Evolutionary conservation across 768 basidiomycete species (phyloP), one percentile per base, ranked within the genome.

Genomic region (Mycena polygramma): DNA sequence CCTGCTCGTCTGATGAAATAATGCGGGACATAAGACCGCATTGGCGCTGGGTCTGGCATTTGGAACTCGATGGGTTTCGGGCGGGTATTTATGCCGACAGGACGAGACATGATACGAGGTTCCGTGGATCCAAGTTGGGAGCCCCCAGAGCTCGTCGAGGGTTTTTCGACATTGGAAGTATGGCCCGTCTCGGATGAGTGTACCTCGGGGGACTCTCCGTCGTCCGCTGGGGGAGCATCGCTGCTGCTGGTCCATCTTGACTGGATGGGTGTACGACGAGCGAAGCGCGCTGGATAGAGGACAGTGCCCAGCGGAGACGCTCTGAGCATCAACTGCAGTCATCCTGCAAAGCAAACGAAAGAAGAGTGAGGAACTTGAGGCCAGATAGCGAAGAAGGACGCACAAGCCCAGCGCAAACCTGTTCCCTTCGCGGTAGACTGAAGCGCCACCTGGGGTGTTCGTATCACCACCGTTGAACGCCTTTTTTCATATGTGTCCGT

Each of bases 301-400:
- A 80, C 83, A 85, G 88, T 86, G 88, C 89, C 90, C 88, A 86
- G 87, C 85, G 88, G 90, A 88, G 91, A 92, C 89, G 88, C 92
- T 90, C 89, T 89, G 83, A 93, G 88, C 93, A 94, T 94, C 87
- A 90, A 92, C 90, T 85, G 84, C 89, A 91, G 86, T 91, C 92
- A 94, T 93, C 87, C 92, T 93, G 76, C 37, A 45, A 65, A 74
- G 41, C 55, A 45, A 59, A 11, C 22, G 13, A 54, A n/a, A 41
- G 49, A 19, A 11, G 10, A 20, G 58, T 59, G 35, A 64, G 54
- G n/a, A 57, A 48, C 20, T 62, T n/a, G 35, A 26, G 30, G 30
- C 24, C 60, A 61, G 45, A 26, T 10, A 26, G 17, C 13, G n/a
- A 36, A 39, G 49, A 24, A 52, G 22, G 63, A n/a, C 67, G 9